A percentile compares a stretch with the other conserved stretches of the same genome.
phyloP scores from a whole-genome alignment of 257 asterid genomes.

The Linaria vulgaris region DNA sequence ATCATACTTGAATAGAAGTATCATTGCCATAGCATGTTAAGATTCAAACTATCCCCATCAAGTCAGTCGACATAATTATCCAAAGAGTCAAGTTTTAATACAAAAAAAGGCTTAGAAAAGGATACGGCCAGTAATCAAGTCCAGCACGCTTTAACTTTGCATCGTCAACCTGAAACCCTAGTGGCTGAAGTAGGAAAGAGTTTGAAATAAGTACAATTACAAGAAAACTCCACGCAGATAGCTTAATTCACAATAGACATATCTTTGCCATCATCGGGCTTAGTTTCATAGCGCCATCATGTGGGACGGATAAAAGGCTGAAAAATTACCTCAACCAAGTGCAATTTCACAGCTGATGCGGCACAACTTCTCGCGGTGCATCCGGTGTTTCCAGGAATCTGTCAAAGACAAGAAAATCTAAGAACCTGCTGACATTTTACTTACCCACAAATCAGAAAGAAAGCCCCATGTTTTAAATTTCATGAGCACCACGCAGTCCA shows the following conservation, averaged over 20 bases:
- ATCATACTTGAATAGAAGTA: too few species aligned
- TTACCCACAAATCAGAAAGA: constrained; percentile 24
- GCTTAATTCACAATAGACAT: background rate
- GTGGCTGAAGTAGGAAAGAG: constrained; percentile 56
- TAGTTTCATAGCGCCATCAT: background rate
- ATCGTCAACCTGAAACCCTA: constrained; percentile 86
- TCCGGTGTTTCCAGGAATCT: constrained; percentile 98
- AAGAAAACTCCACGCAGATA: constrained; percentile 18
- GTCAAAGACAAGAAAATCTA: constrained; percentile 35
- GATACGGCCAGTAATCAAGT: constrained; percentile 99
- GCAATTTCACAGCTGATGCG: constrained; percentile 91
- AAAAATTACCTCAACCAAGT: constrained; percentile 67
- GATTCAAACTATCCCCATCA: background rate
- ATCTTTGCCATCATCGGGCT: background rate
- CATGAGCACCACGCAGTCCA: constrained; percentile 5
- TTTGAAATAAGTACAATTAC: constrained; percentile 13
- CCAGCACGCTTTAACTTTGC: constrained; percentile 92
- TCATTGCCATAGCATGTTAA: too few species aligned
- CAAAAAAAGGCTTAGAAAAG: constrained; percentile 27
- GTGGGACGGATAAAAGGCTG: background rate
- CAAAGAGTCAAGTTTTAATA: background rate
- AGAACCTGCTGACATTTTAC: constrained; percentile 23
- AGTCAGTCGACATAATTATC: background rate
- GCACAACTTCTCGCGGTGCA: constrained; percentile 96
- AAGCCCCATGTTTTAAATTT: constrained; percentile 12